phyloP scores from a whole-genome alignment of 768 basidiomycete genomes.

The Chalciporus sphaerocephalus region DNA sequence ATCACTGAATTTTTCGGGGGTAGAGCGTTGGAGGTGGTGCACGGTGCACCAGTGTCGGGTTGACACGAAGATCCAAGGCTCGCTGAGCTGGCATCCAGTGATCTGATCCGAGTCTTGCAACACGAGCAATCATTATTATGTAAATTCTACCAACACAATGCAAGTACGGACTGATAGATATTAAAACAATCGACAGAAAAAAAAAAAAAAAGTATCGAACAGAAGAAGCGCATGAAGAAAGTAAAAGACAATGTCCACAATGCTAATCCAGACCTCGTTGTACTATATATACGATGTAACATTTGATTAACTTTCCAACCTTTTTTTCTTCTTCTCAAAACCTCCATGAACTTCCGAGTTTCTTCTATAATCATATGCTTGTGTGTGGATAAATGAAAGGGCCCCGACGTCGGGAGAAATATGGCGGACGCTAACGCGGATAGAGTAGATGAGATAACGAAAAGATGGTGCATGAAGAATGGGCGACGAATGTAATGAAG shows the following conservation, averaged over 20 bases:
- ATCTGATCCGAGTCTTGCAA: not conserved
- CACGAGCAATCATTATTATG: too few species aligned
- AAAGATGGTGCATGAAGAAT: slow-evolving; percentile 10
- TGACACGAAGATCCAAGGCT: too few species aligned
- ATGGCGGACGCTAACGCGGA: not conserved
- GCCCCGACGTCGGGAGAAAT: not conserved
- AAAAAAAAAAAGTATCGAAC: not conserved
- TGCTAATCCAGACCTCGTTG: not conserved
- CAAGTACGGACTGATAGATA: not conserved
- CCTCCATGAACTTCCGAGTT: not conserved
- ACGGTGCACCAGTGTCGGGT: too few species aligned
- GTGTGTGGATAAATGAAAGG: not conserved
- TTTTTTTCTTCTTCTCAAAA: slow-evolving; percentile 2
- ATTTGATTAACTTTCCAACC: not conserved
- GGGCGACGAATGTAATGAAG: slow-evolving; percentile 3
- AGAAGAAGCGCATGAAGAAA: not conserved
- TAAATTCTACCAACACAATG: not conserved
- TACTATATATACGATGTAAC: slow-evolving; percentile 10
- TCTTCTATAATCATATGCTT: not conserved
- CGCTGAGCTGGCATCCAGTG: too few species aligned
- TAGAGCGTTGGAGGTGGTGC: too few species aligned
- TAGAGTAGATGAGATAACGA: slow-evolving; percentile 6
- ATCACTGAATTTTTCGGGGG: too few species aligned
- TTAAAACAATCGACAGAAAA: not conserved
- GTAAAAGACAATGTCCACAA: not conserved